Evolutionary conservation across 1,284 basidiomycete genomes (phyloP), one percentile per base, ranked within the genome.

Genomic region (Entoloma clypeatum): DNA sequence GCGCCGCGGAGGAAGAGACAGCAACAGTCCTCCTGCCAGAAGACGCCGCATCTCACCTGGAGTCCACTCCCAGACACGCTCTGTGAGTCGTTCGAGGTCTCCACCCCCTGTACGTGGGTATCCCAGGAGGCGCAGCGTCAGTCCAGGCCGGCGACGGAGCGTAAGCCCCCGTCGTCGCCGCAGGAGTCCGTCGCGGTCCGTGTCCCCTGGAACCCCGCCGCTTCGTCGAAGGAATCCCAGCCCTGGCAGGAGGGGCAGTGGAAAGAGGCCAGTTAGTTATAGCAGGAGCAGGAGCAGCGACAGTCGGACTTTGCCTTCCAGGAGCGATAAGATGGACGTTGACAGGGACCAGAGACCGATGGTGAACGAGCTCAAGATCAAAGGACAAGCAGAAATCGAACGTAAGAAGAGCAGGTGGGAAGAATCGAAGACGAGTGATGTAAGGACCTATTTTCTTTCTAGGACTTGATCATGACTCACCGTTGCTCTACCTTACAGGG

Each of bases 381-480:
- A 79, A 54, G 84, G 85, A 4, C 81, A 83, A 56, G 83, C 79
- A 0, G 72, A 72, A 36, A 58, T 57, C 7, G 72, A 74, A 54
- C 69, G 68, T 41, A 68, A 63, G 50, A 75, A 63, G 59, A 71
- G 66, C 53, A 74, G 71, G 57, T 69, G 69, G 73, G 68, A 71
- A 7, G 62, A 62, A n/a, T n/a, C n/a, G 39, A 65, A 62, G 36
- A 45, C 49, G 41, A 48, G 51, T 43, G 61, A 60, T 50, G 61
- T 64, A 51, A 42, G 55, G 32, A 38, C 29, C 25, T 45, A 35
- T 19, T 24, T 37, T 23, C 40, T 47, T 32, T 28, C 36, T 39
- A 23, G 11, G n/a, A 44, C 45, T 38, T 21, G 31, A 40, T 33
- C 29, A 36, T 46, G 29, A 43, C 32, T 48, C 22, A 35, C 43